Evolutionary conservation across 208 protist species (phyloP).

Genomic region (Acanthamoeba healyi): DNA sequence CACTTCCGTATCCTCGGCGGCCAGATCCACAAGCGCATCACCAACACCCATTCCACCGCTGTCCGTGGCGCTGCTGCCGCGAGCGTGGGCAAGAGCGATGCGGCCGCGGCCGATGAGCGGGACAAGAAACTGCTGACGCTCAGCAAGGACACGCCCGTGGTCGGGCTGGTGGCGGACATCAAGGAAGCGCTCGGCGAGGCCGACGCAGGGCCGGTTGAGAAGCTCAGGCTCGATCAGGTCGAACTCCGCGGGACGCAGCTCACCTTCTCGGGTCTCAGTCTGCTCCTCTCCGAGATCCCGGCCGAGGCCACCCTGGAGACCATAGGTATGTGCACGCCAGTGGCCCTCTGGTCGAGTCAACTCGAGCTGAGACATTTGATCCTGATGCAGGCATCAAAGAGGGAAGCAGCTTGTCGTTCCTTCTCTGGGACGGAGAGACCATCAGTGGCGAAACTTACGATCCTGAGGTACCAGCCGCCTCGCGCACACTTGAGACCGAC

Average conservation of each 20-base stretch:
- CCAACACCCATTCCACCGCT: too few species aligned
- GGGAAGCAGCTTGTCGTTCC: slow-evolving; percentile 14
- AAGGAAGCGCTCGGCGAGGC: neutral
- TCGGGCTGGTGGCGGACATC: neutral
- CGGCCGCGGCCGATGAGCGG: neutral
- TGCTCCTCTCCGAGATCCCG: neutral
- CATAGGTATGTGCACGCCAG: neutral
- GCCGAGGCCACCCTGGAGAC: neutral
- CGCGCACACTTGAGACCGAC: too few species aligned
- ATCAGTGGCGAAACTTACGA: slow-evolving; percentile 39
- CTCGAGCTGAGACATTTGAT: neutral
- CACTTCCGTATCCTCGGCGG: neutral
- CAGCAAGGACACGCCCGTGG: neutral
- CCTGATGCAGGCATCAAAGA: neutral
- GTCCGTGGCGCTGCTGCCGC: too few species aligned
- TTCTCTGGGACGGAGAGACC: slow-evolving; percentile 20
- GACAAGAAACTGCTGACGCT: slow-evolving; percentile 45
- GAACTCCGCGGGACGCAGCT: slow-evolving; percentile 35
- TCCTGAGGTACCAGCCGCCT: too few species aligned
- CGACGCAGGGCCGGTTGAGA: neutral
- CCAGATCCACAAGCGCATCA: slow-evolving; percentile 34
- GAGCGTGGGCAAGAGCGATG: neutral
- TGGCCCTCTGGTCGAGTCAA: too few species aligned
- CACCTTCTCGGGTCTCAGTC: neutral
- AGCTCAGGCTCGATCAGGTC: slow-evolving; percentile 25